A percentile compares a stretch with the other conserved stretches of the same genome.
Evolutionary conservation across 768 basidiomycete species (phyloP).

Genomic region (Asterophora parasitica): DNA sequence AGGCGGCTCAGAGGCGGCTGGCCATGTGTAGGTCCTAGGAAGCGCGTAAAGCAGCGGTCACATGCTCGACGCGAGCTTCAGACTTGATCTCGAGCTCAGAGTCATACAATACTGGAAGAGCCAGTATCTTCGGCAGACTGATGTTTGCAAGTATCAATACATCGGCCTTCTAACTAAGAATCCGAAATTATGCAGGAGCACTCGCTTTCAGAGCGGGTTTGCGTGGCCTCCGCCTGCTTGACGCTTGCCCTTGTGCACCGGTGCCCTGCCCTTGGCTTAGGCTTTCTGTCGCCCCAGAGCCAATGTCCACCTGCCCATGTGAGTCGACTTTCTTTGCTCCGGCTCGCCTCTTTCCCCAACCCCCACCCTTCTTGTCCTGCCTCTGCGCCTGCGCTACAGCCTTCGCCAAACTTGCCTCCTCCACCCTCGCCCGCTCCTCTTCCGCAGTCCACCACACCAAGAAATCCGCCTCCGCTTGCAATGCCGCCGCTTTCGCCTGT

Average conservation of each 20-base stretch:
- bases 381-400: neutral
- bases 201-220: conserved; percentile 1
- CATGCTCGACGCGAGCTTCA: no score
- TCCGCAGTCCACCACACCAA: conserved; percentile 87
- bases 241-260: neutral
- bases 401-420: conserved; percentile 21
- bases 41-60: no score
- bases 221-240: conserved; percentile 3
- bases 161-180: neutral
- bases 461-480: conserved; percentile 72
- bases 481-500: conserved; percentile 76
- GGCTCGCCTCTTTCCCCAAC: neutral
- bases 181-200: no score
- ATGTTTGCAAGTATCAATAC: no score
- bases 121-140: no score
- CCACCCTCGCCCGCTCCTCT: conserved; percentile 61
- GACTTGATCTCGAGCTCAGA: no score
- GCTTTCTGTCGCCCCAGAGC: conserved; percentile 2
- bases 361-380: neutral
- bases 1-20: neutral
- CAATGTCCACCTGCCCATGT: neutral
- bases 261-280: neutral
- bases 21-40: neutral
- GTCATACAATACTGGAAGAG: no score
- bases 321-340: neutral